phyloP scores from a whole-genome alignment of 164 flowering plant species.

The Tetrastigma voinierianum region DNA sequence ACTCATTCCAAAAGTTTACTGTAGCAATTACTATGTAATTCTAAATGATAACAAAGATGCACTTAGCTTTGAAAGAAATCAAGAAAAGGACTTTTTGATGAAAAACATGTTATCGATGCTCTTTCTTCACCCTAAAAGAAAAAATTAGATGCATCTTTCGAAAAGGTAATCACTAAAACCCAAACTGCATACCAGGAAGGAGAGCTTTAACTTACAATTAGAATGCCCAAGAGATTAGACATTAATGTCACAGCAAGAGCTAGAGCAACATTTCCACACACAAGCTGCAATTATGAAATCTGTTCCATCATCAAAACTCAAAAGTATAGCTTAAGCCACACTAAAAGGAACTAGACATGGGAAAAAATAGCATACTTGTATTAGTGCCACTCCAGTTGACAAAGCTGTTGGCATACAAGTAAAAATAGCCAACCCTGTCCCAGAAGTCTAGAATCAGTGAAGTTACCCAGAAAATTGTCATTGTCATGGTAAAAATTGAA shows the following conservation, averaged over 20 bases:
- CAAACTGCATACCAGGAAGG: neutral
- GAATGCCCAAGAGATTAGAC: conserved; percentile 21
- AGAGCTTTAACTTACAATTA: conserved; percentile 14
- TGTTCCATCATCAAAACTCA: neutral
- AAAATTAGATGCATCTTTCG: too few species aligned
- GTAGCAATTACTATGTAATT: too few species aligned
- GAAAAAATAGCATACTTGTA: conserved; percentile 10
- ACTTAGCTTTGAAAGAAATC: too few species aligned
- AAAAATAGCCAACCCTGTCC: conserved; percentile 23
- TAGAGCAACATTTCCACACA: conserved; percentile 22
- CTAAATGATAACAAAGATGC: too few species aligned
- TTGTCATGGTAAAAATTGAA: neutral
- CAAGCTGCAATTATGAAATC: conserved; percentile 18
- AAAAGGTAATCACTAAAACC: too few species aligned
- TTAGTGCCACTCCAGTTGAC: conserved; percentile 24
- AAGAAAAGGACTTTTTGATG: too few species aligned
- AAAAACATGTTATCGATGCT: too few species aligned
- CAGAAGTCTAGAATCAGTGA: neutral
- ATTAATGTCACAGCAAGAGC: conserved; percentile 19
- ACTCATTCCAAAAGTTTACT: neutral
- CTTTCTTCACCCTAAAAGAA: too few species aligned
- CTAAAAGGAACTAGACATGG: neutral
- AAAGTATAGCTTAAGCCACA: neutral
- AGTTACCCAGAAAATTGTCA: neutral
- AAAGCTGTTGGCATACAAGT: conserved; percentile 24